Conservation (phyloP, 1,284 basidiomycete species). For the Peniophora sp. region DNA sequence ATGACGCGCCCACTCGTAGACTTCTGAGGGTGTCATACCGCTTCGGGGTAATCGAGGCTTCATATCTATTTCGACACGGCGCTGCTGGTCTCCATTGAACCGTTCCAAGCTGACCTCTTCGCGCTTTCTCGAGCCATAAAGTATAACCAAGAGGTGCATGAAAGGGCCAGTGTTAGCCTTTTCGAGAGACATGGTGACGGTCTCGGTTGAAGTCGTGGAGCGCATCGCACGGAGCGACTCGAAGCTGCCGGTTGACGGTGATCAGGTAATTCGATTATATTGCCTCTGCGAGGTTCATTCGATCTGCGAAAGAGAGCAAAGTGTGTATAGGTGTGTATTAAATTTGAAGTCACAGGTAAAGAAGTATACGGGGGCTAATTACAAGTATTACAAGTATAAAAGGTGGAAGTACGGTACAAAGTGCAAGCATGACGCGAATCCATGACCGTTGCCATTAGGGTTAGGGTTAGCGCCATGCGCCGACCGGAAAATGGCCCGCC, state of each 20-base stretch:
- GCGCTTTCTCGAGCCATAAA: not conserved
- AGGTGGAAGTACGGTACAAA: not conserved
- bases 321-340: not conserved
- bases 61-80: not conserved
- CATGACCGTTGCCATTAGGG: not conserved
- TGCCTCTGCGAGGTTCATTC: not conserved
- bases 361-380: not conserved
- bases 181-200: not conserved
- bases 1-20: not conserved
- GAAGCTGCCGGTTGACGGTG: not conserved
- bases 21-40: not conserved
- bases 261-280: not conserved
- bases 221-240: not conserved
- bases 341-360: not conserved
- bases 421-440: not conserved
- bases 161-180: not conserved
- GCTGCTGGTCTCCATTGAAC: not conserved
- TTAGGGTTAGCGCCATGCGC: not conserved
- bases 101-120: not conserved
- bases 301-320: not conserved
- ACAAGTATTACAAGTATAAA: too few relatives aligned
- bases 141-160: not conserved
- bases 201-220: not conserved
- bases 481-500: conserved; percentile 12
- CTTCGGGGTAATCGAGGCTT: not conserved